Conservation (phyloP, 345 rosid species). For the Brassica cretica region DNA sequence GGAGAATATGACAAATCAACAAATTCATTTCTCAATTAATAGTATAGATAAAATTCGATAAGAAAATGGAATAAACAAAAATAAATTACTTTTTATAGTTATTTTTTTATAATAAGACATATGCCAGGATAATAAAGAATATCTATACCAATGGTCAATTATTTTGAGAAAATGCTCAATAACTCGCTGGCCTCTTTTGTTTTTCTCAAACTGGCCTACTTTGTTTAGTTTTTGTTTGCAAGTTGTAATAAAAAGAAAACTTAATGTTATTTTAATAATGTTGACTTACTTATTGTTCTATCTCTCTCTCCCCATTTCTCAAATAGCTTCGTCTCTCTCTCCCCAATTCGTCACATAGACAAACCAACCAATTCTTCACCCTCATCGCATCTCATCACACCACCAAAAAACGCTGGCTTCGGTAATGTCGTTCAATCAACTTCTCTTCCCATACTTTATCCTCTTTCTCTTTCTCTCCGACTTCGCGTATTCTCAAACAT, state of each 20-base stretch:
- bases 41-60: too few relatives aligned
- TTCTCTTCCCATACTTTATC: slow-evolving; percentile 18
- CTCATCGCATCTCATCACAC: neutral
- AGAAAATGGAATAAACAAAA: neutral
- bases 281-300: neutral
- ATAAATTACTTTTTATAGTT: neutral
- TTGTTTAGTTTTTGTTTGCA: neutral
- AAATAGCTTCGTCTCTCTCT: neutral
- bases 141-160: neutral
- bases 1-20: too few relatives aligned
- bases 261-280: neutral
- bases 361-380: neutral
- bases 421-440: slow-evolving; percentile 22
- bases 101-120: too few relatives aligned
- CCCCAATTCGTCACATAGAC: neutral
- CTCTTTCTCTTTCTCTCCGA: slow-evolving; percentile 24
- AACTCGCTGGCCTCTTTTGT: neutral
- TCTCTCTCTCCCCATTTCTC: neutral
- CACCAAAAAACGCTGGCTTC: neutral
- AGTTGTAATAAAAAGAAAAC: neutral
- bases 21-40: too few relatives aligned
- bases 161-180: neutral
- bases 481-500: slow-evolving; percentile 31
- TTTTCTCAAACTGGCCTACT: neutral
- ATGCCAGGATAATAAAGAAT: neutral